Evolutionary conservation across 2,329 filamentous ascomycete species (phyloP), one percentile per base, ranked within the genome.

Genomic region (Ceratocystis destructans): DNA sequence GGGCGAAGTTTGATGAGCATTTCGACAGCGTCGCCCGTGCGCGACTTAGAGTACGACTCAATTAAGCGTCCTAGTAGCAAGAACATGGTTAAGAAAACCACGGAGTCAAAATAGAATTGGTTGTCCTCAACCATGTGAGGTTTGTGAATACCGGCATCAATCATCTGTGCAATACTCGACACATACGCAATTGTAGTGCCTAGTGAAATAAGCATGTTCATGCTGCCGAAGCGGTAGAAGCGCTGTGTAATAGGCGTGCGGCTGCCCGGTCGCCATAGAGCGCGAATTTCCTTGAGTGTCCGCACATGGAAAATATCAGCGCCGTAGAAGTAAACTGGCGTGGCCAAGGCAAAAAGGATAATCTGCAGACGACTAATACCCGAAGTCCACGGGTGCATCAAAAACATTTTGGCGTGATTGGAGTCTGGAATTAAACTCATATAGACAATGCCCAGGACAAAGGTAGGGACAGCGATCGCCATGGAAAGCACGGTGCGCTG

Each of bases 141-240:
- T 10, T 77, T 72, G 20, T 75, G 72, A 3, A 79, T 82, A 3
- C 86, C 83, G 0, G 75, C 76, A 5, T 85, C 83, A 64, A 90
- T 86, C 73, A 96, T 81, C 69, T 95, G 86, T 17, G 85, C 87
- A 28, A 96, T 77, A 0, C 90, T 96, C 0, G 90, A 87, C 69
- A 95, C 78, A 73, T 96, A 96, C 1, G 92, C 92, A 68, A 96
- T 90, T 1, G 85, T 87, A 0, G 92, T 96, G 5, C 91, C 92
- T 1, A 96, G 80, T 6, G 88, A 94, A 76, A 96, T 92, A 68
- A 96, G 82, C 78, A 95, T 87, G 73, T 96, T 96, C 92, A 96
- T 96, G 77, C 91, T 96, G 7, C 92, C 92, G 72, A 96, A 96
- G n/a, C 88, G 86, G 74, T 91, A 90, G 72, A 96, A 92, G 15